These are phyloP conservation scores for Cytospora piceicola DNA, from an alignment of 2,329 filamentous ascomycete genomes.

Conservation along the genomic window DNA sequence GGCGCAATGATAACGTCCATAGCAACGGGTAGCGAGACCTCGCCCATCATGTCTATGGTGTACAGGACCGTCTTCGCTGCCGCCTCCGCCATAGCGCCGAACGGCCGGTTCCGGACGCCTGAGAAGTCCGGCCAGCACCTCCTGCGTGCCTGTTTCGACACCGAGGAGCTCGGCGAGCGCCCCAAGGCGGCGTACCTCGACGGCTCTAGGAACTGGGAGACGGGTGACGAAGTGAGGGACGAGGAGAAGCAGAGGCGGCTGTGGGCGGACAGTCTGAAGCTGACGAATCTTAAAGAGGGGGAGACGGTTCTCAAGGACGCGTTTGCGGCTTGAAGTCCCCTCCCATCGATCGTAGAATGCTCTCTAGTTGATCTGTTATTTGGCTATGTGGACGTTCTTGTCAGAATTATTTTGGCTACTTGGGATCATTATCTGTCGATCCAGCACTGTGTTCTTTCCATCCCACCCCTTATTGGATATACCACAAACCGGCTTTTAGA, in stretches of 20 bases:
- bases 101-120: constrained; percentile 13
- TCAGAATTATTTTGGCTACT: not conserved
- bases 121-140: constrained; percentile 19
- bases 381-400: not conserved
- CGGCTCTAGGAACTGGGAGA: constrained; percentile 7
- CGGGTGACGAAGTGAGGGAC: constrained; percentile 13
- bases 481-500: too few species aligned
- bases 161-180: constrained; percentile 16
- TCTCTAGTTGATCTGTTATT: not conserved
- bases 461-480: too few species aligned
- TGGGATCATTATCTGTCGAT: not conserved
- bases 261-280: constrained; percentile 21
- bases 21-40: constrained; percentile 27
- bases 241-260: constrained; percentile 19
- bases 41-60: not conserved
- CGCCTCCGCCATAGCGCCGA: constrained; percentile 13
- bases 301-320: constrained; percentile 18
- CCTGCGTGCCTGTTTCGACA: constrained; percentile 20
- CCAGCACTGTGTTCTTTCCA: too few species aligned
- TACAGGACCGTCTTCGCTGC: constrained; percentile 14
- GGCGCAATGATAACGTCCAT: constrained; percentile 40
- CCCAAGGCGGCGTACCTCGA: constrained; percentile 19
- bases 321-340: not conserved
- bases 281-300: constrained; percentile 4
- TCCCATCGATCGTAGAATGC: not conserved